Base-by-base conservation (phyloP, 139 green algal species). In the Spirogloea muscicola region DNA sequence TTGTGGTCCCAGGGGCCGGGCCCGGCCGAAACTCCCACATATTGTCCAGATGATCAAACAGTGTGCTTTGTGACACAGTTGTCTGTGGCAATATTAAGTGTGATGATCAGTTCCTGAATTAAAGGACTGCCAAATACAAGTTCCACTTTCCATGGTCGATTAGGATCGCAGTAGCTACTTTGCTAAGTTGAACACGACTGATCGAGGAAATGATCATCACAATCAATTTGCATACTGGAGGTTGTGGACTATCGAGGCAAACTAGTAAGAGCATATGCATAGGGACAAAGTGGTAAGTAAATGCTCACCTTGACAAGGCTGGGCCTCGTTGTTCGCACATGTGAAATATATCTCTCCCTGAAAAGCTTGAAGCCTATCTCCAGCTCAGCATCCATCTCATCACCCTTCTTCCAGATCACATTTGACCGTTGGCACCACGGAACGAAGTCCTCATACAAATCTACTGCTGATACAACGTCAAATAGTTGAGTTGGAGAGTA, bases 291-390 rank as follows among this genome's bases (percentile, higher is more conserved):
- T n/a, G n/a, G n/a, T n/a, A n/a, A n/a, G n/a, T n/a, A n/a, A n/a
- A n/a, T n/a, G n/a, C n/a, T n/a, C 34, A 82, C 75, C 51, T 64
- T 74, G 4, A 82, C 75, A 27, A 66, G 64, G 1, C 73, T 42
- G 1, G 72, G 74, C 1, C 61, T 55, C 5, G 89, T 43, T n/a
- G 95, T 73, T 0, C 69, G 85, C 7, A 97, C 88, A 38, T 88
- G 74, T 18, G 79, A 90, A 1, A 85, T 88, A 75, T 97, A 97
- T 72, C 78, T 62, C 68, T 94, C 90, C 29, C 81, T 79, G 76
- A 94, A 90, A 5, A 93, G 58, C 68, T 91, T 89, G 68, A 97
- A 97, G 21, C 92, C 92, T 1, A 97, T 88, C 71, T 96, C 89
- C 21, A 97, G 86, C 84, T 97, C 92, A 3, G 92, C 91, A 49